Conservation (phyloP, 345 rosid genomes). For the Heritiera fomes region DNA sequence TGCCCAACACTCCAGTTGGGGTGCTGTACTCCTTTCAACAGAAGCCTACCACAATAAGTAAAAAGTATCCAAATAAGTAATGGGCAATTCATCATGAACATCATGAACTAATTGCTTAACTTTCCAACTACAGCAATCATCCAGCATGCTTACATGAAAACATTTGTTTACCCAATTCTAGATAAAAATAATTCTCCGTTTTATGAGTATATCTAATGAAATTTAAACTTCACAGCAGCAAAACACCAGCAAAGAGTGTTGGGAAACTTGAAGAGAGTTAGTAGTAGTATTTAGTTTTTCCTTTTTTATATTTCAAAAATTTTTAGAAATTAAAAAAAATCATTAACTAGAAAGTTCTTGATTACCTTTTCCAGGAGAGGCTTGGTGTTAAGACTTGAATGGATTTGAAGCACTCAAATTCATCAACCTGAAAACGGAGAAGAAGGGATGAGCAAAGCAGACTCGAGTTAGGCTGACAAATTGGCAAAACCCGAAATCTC, state of each 20-base stretch:
- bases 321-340: neutral
- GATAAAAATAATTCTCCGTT: neutral
- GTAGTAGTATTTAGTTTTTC: neutral
- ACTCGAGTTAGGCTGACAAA: neutral
- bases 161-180: slow-evolving; percentile 6
- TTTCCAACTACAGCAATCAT: slow-evolving; percentile 19
- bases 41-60: neutral
- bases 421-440: slow-evolving; percentile 12
- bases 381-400: neutral
- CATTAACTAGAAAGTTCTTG: neutral
- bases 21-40: neutral
- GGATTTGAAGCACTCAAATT: neutral
- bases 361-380: slow-evolving; percentile 2
- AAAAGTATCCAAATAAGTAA: neutral
- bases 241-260: neutral
- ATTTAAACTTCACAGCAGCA: neutral
- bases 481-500: slow-evolving; percentile 10
- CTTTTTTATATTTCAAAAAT: neutral
- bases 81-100: slow-evolving; percentile 2
- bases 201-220: neutral
- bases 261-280: neutral
- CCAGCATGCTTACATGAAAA: slow-evolving; percentile 13
- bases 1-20: neutral
- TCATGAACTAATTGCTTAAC: slow-evolving; percentile 12
- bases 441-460: neutral